phyloP scores from a whole-genome alignment of 345 rosid species.

The Hibiscus tridactylites region DNA sequence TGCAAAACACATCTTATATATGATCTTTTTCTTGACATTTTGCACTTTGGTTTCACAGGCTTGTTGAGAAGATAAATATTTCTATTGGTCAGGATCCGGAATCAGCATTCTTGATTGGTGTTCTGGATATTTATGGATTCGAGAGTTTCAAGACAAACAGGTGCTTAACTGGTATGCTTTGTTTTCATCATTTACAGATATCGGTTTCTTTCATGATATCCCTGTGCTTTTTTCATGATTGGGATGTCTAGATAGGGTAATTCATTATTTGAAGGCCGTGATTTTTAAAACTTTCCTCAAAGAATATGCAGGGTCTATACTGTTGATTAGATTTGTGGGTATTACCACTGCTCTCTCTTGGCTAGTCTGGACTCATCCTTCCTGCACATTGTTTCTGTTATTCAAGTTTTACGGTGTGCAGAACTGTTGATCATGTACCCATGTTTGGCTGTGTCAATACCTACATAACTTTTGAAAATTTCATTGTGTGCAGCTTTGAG shows the following conservation, averaged over 20 bases:
- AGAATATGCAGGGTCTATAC: background rate
- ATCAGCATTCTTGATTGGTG: slow-evolving; percentile 75
- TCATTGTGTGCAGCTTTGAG: slow-evolving; percentile 64
- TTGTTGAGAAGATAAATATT: slow-evolving; percentile 80
- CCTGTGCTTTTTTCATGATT: background rate
- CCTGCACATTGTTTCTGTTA: background rate
- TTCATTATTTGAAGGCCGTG: background rate
- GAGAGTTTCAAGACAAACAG: slow-evolving; percentile 99
- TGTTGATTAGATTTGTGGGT: background rate
- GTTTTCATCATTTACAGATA: slow-evolving; percentile 31
- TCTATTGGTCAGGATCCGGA: slow-evolving; percentile 88
- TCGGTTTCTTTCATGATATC: slow-evolving; percentile 8
- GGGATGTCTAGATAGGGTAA: background rate
- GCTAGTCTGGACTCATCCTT: background rate
- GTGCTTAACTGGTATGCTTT: slow-evolving; percentile 98
- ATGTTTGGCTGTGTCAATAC: background rate
- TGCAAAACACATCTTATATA: background rate
- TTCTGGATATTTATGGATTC: slow-evolving; percentile 97
- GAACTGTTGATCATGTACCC: background rate
- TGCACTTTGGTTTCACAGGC: slow-evolving; percentile 40
- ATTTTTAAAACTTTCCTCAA: background rate
- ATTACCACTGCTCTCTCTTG: background rate
- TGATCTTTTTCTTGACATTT: slow-evolving; percentile 11
- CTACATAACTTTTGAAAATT: slow-evolving; percentile 10
- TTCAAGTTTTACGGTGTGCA: background rate